These are phyloP conservation scores for Suillus alpinus DNA, from an alignment of 768 basidiomycete species.

Conservation along the genomic window DNA sequence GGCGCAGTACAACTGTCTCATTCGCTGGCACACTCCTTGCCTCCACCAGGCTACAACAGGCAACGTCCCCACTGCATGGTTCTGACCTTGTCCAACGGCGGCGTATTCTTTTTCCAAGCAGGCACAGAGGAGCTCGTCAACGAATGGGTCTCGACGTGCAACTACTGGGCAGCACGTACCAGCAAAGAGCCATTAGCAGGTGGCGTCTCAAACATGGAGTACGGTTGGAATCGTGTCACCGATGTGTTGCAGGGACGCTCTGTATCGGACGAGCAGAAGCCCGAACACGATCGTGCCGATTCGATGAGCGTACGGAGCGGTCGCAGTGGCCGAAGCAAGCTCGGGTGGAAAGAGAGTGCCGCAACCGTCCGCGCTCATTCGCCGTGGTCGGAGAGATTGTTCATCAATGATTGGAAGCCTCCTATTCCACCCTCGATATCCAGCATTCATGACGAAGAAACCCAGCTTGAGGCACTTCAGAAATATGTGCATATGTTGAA, in stretches of 20 bases:
- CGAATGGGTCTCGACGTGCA: slow-evolving; percentile 99
- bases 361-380: slow-evolving; percentile 67
- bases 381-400: slow-evolving; percentile 73
- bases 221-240: slow-evolving; percentile 88
- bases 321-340: slow-evolving; percentile 70
- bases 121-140: slow-evolving; percentile 98
- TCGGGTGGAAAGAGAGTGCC: slow-evolving; percentile 67
- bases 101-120: slow-evolving; percentile 97
- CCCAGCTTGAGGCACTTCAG: slow-evolving; percentile 84
- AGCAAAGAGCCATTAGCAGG: slow-evolving; percentile 95
- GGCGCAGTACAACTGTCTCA: slow-evolving; percentile 86
- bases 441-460: slow-evolving; percentile 88
- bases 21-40: slow-evolving; percentile 81
- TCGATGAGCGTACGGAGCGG: slow-evolving; percentile 72
- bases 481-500: slow-evolving; percentile 77
- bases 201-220: slow-evolving; percentile 99
- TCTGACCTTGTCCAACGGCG: slow-evolving; percentile 81
- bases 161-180: slow-evolving; percentile 97
- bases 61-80: slow-evolving; percentile 95
- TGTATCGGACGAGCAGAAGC: slow-evolving; percentile 54
- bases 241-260: slow-evolving; percentile 54
- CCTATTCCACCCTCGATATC: slow-evolving; percentile 81
- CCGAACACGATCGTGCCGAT: slow-evolving; percentile 51
- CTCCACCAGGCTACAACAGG: slow-evolving; percentile 88
- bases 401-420: slow-evolving; percentile 92